These are phyloP conservation scores for Sporodiniella umbellata DNA, from an alignment of 371 early-diverging fungal species.

Conservation along the genomic window DNA sequence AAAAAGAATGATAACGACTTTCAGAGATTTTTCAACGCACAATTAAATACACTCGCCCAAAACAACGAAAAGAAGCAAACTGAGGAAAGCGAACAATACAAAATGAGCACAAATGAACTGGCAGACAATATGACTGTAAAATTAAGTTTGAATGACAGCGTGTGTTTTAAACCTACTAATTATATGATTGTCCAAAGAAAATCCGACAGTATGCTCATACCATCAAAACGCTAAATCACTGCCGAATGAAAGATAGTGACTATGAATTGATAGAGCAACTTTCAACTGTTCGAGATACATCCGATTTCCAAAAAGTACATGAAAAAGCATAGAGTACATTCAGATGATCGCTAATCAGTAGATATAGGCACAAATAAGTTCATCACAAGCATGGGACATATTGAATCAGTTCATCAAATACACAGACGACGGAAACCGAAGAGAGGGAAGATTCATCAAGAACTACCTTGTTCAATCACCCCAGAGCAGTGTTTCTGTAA, in stretches of 20 bases:
- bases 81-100: constrained; percentile 3
- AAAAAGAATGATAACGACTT: constrained; percentile 8
- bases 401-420: constrained; percentile 5
- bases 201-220: constrained; percentile 10
- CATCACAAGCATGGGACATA: constrained; percentile 14
- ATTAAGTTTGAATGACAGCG: background rate
- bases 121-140: constrained; percentile 8
- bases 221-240: constrained; percentile 6
- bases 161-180: background rate
- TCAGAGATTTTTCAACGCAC: background rate
- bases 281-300: constrained; percentile 10
- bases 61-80: background rate
- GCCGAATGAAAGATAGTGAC: constrained; percentile 4
- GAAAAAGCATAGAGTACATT: background rate
- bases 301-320: constrained; percentile 12
- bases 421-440: background rate
- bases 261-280: constrained; percentile 4
- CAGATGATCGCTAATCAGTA: too few species aligned
- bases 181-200: constrained; percentile 3
- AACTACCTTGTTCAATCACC: constrained; percentile 8
- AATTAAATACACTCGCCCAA: background rate
- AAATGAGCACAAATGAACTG: constrained; percentile 2
- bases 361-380: constrained; percentile 13
- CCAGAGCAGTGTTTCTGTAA: background rate
- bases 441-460: constrained; percentile 13